Conservation (phyloP, 306 rosid species). For the Oemleria cerasiformis region DNA sequence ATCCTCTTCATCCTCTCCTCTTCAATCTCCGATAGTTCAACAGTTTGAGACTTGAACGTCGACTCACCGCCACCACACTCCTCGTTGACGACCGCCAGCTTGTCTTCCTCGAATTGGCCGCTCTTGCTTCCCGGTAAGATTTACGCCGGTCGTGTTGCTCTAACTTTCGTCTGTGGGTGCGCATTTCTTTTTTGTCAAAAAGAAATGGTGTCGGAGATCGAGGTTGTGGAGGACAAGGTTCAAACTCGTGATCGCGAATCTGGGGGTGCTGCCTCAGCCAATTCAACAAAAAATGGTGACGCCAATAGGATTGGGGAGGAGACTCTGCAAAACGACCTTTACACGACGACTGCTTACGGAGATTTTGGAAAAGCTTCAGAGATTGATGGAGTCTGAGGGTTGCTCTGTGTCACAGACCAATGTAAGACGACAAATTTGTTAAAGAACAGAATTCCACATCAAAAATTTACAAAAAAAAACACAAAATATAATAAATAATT, state of each 20-base stretch:
- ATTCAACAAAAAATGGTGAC: conserved; percentile 7
- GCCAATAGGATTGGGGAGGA: conserved; percentile 44
- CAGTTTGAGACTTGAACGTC: no score
- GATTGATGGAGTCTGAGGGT: conserved; percentile 90
- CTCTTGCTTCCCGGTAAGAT: no score
- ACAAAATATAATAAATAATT: no score
- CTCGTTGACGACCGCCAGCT: no score
- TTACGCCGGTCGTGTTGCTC: conserved; percentile 1
- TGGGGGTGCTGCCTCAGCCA: conserved; percentile 16
- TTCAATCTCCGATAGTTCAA: no score
- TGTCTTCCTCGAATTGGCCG: no score
- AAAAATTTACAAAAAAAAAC: no score
- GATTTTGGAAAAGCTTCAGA: conserved; percentile 97
- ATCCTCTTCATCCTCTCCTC: no score
- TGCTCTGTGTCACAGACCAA: conserved; percentile 86
- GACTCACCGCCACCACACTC: no score
- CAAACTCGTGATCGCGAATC: conserved; percentile 47
- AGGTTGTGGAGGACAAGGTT: conserved; percentile 83
- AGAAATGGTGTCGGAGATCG: conserved; percentile 92
- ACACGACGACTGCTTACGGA: conserved; percentile 94
- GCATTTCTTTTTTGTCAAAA: no score
- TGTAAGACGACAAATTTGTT: conserved; percentile 15
- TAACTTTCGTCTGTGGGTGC: neutral
- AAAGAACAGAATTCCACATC: no score
- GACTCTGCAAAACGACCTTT: conserved; percentile 72